Percentiles rank a stretch among this genome's conserved stretches.
Conservation (phyloP, 805 yeast genomes). For the Spathaspora arborariae region DNA sequence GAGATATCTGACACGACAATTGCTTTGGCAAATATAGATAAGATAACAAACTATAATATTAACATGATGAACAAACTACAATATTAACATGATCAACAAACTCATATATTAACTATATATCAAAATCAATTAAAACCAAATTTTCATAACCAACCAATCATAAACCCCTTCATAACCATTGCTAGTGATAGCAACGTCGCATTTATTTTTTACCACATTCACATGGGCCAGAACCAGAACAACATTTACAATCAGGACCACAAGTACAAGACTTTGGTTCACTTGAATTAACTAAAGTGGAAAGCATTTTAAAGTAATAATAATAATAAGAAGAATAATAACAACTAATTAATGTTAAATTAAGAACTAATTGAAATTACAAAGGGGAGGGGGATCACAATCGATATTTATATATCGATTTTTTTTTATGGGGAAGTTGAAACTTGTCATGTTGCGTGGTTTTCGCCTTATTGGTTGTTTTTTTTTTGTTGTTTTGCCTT, state of each 20-base stretch:
- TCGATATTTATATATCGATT: not conserved
- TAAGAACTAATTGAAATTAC: not conserved
- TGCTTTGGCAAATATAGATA: too few relatives aligned
- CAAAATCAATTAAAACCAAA: too few relatives aligned
- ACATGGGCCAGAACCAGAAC: slow-evolving; percentile 11
- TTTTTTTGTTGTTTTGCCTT: too few relatives aligned
- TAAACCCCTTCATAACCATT: too few relatives aligned
- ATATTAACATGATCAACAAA: too few relatives aligned
- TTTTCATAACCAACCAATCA: too few relatives aligned
- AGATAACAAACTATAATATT: too few relatives aligned
- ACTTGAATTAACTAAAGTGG: slow-evolving; percentile 5
- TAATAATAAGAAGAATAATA: not conserved
- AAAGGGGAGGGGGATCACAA: not conserved
- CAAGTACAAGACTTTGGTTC: slow-evolving; percentile 17
- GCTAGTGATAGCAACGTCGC: too few relatives aligned
- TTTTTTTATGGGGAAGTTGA: not conserved
- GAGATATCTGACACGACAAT: too few relatives aligned
- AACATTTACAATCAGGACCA: slow-evolving; percentile 20
- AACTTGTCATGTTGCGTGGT: not conserved
- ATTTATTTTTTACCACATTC: slow-evolving; percentile 11
- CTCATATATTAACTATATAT: too few relatives aligned
- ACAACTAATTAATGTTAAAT: not conserved
- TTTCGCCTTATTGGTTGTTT: not conserved
- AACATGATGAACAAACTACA: too few relatives aligned
- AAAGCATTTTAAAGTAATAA: not conserved